Percentiles rank a stretch among this genome's conserved stretches.
phyloP scores from a whole-genome alignment of 495 filamentous ascomycete genomes.

The Tetracladium marchalianum region DNA sequence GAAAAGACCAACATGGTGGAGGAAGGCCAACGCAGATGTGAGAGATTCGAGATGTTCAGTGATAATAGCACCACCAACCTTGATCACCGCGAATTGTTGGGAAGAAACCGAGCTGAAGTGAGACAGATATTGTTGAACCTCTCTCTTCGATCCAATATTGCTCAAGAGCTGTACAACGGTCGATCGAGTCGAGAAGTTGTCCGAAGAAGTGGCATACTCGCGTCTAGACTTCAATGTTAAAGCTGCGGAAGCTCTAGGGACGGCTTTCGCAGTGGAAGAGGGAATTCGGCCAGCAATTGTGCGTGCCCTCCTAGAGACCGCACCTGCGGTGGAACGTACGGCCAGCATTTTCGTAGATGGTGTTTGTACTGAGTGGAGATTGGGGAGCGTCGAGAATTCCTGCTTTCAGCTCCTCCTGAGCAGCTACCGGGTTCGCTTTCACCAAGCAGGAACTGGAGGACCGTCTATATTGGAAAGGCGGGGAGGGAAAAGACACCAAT shows the following conservation, averaged over 20 bases:
- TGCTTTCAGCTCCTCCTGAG: constrained; percentile 15
- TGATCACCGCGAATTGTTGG: constrained; percentile 97
- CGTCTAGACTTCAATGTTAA: constrained; percentile 10
- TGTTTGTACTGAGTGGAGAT: constrained; percentile 16
- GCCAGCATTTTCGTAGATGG: constrained; percentile 15
- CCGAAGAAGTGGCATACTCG: constrained; percentile 18
- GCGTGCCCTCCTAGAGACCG: constrained; percentile 18
- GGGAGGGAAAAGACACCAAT: constrained; percentile 10
- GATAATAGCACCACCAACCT: constrained; percentile 95
- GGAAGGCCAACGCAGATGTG: constrained; percentile 78
- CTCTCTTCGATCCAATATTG: constrained; percentile 93
- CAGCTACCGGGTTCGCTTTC: constrained; percentile 8
- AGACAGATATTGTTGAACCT: constrained; percentile 96
- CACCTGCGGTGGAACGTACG: constrained; percentile 18
- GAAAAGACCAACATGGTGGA: constrained; percentile 92
- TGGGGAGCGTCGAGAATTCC: not conserved
- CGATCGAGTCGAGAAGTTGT: constrained; percentile 53
- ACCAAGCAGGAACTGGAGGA: constrained; percentile 9
- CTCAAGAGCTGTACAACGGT: constrained; percentile 91
- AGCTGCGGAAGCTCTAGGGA: constrained; percentile 17
- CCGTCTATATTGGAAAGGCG: constrained; percentile 11
- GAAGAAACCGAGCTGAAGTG: constrained; percentile 96
- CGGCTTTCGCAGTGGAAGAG: constrained; percentile 4
- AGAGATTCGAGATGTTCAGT: constrained; percentile 89
- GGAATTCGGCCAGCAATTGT: constrained; percentile 9